Base-by-base conservation (phyloP, 2,329 filamentous ascomycete species). In the Kalmusia sp. region DNA sequence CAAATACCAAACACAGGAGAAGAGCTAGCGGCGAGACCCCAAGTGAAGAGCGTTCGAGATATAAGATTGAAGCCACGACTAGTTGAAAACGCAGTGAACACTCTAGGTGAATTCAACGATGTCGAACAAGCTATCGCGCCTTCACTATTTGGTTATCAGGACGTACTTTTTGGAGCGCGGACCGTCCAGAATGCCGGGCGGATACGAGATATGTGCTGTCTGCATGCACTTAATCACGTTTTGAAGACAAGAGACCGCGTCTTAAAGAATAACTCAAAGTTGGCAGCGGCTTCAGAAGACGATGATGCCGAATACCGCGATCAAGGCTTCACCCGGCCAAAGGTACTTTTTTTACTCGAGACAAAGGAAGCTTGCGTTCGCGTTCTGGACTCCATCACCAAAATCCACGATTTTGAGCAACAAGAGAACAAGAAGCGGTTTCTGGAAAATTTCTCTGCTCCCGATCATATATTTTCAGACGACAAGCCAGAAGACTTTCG, bases 361-460 rank as follows among this genome's bases (percentile, higher is more conserved):
- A 98, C 95, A 0, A 86, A 93, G 50, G 88, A 97, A 68, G 88
- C 92, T 0, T 96, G 92, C 61, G 89, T 90, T 24, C 86, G 87
- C 44, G 88, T 90, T 63, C 81, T 96, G 31, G 86, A 96, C 43
- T 85, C 84, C 34, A 92, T 99, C 38, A 87, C 88, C 35, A 82
- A 85, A 4, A 76, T 96, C 21, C 91, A 87, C 74, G 82, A 88
- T 55, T 90, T 92, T 0, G 93, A 97, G 52, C 93, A 97, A 67
- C 91, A 96, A 72, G 95, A 98, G 73, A 96, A 98, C 77, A 89
- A 90, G 64, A 95, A 96, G 73, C 87, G 95, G 0, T 98, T 99
- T 67, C 83, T 93, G 31, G 93, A 97, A 51, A 85, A 85, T 1
- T 99, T 93, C 74, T 82, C 87, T 6, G 84, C 88, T 24, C 84